Conservation (phyloP, 2,329 filamentous ascomycete genomes). For the Penicillium sp. region DNA sequence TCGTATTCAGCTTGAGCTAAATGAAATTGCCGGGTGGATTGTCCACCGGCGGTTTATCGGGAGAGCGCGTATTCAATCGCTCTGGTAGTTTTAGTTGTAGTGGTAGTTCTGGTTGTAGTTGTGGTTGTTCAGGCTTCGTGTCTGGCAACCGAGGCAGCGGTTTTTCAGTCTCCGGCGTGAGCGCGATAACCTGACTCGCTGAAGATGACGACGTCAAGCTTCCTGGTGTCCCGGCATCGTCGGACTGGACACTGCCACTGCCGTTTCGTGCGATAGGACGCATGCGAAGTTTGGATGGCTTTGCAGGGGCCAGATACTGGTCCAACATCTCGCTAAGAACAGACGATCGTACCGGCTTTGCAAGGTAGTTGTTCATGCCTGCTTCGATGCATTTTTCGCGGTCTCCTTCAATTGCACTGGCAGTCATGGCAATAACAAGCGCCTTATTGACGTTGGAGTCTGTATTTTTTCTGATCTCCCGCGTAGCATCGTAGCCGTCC, state of each 20-base stretch:
- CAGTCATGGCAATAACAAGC: conserved; percentile 96
- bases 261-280: conserved; percentile 28
- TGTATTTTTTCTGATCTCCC: conserved; percentile 71
- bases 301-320: conserved; percentile 56
- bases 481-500: conserved; percentile 88
- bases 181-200: conserved; percentile 19
- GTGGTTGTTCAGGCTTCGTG: background rate
- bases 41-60: background rate
- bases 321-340: conserved; percentile 81
- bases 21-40: background rate
- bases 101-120: no score
- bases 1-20: background rate
- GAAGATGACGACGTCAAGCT: conserved; percentile 25
- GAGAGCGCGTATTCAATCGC: background rate
- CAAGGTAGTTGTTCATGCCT: conserved; percentile 96
- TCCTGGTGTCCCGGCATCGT: conserved; percentile 22
- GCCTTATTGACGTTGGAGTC: conserved; percentile 74
- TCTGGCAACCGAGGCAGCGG: conserved; percentile 1
- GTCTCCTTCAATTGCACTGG: conserved; percentile 89
- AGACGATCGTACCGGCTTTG: conserved; percentile 88
- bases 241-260: conserved; percentile 22
- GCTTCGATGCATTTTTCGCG: conserved; percentile 92
- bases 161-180: conserved; percentile 11
- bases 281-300: conserved; percentile 30
- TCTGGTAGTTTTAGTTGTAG: background rate